A percentile compares a stretch with the other conserved stretches of the same genome.
These are phyloP conservation scores for Torrubiellomyces zombiae DNA, from an alignment of 2,329 filamentous ascomycete species.

Conservation along the genomic window DNA sequence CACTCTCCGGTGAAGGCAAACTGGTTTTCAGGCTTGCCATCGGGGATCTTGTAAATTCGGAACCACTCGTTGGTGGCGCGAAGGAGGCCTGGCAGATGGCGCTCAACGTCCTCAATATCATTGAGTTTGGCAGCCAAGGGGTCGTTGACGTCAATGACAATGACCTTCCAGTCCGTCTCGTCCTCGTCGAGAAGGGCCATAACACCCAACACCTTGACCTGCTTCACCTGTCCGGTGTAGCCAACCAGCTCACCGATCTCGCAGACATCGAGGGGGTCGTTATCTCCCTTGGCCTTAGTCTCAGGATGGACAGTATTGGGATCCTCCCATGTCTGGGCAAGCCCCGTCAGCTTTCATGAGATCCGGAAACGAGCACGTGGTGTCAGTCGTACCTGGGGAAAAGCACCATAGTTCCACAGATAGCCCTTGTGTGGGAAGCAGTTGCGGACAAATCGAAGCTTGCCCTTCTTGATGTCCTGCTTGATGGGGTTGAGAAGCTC, in stretches of 20 bases:
- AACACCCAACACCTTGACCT: slow-evolving; percentile 98
- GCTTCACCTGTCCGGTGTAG: slow-evolving; percentile 93
- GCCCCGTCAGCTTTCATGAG: slow-evolving; percentile 1
- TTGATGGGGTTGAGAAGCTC: slow-evolving; percentile 98
- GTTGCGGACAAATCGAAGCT: slow-evolving; percentile 98
- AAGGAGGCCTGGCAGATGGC: slow-evolving; percentile 89
- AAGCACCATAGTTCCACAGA: slow-evolving; percentile 99
- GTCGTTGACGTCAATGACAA: slow-evolving; percentile 97
- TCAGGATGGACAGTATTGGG: slow-evolving; percentile 90
- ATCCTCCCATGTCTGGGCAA: slow-evolving; percentile 86
- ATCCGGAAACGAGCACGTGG: not conserved
- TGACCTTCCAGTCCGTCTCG: slow-evolving; percentile 99
- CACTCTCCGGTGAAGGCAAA: slow-evolving; percentile 99
- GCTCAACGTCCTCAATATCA: slow-evolving; percentile 97
- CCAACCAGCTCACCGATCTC: slow-evolving; percentile 98
- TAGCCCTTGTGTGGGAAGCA: slow-evolving; percentile 99
- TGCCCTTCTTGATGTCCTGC: slow-evolving; percentile 99
- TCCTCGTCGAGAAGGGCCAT: slow-evolving; percentile 99
- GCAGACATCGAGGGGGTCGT: slow-evolving; percentile 97
- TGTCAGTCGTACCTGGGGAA: slow-evolving; percentile 62
- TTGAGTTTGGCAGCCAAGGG: slow-evolving; percentile 91
- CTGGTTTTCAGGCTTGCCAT: slow-evolving; percentile 99
- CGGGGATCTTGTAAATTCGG: slow-evolving; percentile 99
- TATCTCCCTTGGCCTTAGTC: slow-evolving; percentile 99
- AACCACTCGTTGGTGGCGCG: slow-evolving; percentile 99